Conservation (phyloP, 2,329 filamentous ascomycete species). For the Pleomassaria siparia region DNA sequence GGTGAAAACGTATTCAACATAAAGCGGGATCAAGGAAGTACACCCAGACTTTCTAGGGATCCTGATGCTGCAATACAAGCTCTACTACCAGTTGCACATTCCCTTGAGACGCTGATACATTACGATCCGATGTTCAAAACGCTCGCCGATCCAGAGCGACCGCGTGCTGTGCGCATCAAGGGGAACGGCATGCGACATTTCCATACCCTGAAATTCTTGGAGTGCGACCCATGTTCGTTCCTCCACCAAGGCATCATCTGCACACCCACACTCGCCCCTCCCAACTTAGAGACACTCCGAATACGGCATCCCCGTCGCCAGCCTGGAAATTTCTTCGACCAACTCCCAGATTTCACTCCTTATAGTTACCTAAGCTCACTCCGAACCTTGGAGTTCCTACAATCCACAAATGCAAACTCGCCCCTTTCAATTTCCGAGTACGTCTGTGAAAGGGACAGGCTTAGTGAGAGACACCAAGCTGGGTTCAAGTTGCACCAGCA, state of each 20-base stretch:
- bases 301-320: conserved; percentile 20
- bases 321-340: conserved; percentile 29
- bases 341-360: conserved; percentile 23
- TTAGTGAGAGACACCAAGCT: conserved; percentile 29
- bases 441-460: conserved; percentile 25
- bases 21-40: conserved; percentile 4
- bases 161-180: conserved; percentile 16
- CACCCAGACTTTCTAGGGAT: conserved; percentile 19
- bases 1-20: conserved; percentile 38
- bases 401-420: conserved; percentile 18
- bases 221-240: conserved; percentile 35
- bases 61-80: conserved; percentile 25
- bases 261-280: conserved; percentile 29
- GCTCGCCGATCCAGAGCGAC: conserved; percentile 13
- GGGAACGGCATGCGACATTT: conserved; percentile 37
- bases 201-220: conserved; percentile 27
- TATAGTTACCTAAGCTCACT: conserved; percentile 31
- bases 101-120: conserved; percentile 32
- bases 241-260: conserved; percentile 29
- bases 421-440: conserved; percentile 14
- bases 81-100: conserved; percentile 31
- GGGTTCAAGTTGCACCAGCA: conserved; percentile 27
- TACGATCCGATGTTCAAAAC: conserved; percentile 26
- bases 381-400: conserved; percentile 28
- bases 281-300: conserved; percentile 29